These are phyloP conservation scores for Acorus calamus DNA, from an alignment of 106 monocot species.

Conservation along the genomic window DNA sequence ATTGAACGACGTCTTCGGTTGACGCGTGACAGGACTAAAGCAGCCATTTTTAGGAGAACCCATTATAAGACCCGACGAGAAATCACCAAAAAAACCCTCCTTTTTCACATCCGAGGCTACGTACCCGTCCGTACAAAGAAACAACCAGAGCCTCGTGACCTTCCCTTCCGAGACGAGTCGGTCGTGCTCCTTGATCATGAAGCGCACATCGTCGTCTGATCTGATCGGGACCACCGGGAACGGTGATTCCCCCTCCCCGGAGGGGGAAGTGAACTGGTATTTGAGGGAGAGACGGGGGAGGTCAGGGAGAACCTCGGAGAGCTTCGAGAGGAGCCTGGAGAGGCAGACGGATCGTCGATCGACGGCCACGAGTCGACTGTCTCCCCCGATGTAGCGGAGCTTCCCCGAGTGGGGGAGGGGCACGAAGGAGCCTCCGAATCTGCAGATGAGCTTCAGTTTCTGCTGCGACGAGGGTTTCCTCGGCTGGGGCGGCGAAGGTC, in stretches of 20 bases:
- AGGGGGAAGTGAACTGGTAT: not conserved
- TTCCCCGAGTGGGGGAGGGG: not conserved
- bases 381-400: constrained; percentile 9
- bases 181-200: not conserved
- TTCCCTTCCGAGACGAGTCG: not conserved
- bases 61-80: no score
- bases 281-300: constrained; percentile 4
- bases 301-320: constrained; percentile 2
- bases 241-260: not conserved
- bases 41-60: no score
- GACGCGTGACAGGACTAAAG: no score
- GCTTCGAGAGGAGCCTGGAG: constrained; percentile 1
- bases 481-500: not conserved
- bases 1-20: not conserved
- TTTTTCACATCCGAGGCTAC: no score
- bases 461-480: not conserved
- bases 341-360: constrained; percentile 1
- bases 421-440: constrained; percentile 10
- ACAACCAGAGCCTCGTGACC: not conserved
- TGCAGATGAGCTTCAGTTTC: constrained; percentile 11
- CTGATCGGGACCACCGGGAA: not conserved
- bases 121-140: no score
- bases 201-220: constrained; percentile 1
- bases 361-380: constrained; percentile 8
- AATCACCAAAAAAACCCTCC: no score